Evolutionary conservation across 78 protist genomes (phyloP).

Genomic region (Speleostelium caveatum): DNA sequence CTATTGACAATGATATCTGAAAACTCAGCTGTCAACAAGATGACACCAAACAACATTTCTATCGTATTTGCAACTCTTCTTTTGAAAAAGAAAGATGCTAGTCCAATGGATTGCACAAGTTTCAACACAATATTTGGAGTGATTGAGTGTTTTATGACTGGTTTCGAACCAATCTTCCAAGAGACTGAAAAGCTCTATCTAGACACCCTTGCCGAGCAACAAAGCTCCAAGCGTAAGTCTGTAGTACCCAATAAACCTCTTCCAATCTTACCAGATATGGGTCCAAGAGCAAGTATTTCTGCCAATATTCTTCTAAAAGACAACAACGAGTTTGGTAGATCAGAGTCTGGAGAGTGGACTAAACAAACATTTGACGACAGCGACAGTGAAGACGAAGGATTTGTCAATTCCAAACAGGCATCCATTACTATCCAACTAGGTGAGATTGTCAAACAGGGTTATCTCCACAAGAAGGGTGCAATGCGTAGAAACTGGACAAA

Average conservation of each 20-base stretch:
- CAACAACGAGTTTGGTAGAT: background rate
- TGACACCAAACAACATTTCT: slow-evolving; percentile 78
- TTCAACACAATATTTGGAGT: slow-evolving; percentile 62
- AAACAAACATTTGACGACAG: slow-evolving; percentile 39
- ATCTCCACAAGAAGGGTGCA: slow-evolving; percentile 77
- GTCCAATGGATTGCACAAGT: slow-evolving; percentile 62
- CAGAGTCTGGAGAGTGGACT: slow-evolving; percentile 9
- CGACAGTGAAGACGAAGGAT: slow-evolving; percentile 62
- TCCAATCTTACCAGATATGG: slow-evolving; percentile 14
- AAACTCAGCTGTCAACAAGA: slow-evolving; percentile 58
- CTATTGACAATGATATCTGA: slow-evolving; percentile 68
- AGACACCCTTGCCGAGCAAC: background rate
- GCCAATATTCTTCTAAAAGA: background rate
- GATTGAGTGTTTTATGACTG: slow-evolving; percentile 69
- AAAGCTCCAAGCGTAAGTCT: slow-evolving; percentile 10
- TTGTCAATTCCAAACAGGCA: slow-evolving; percentile 48
- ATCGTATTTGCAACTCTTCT: slow-evolving; percentile 82
- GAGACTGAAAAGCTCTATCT: slow-evolving; percentile 27
- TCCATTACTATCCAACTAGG: slow-evolving; percentile 76
- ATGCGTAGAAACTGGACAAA: slow-evolving; percentile 80
- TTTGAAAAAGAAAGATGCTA: slow-evolving; percentile 51
- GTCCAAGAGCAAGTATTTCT: background rate
- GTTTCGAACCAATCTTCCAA: slow-evolving; percentile 20
- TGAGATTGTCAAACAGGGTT: slow-evolving; percentile 78
- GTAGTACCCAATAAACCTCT: slow-evolving; percentile 50